phyloP scores from a whole-genome alignment of 306 rosid genomes.

The Acmispon strigosus region DNA sequence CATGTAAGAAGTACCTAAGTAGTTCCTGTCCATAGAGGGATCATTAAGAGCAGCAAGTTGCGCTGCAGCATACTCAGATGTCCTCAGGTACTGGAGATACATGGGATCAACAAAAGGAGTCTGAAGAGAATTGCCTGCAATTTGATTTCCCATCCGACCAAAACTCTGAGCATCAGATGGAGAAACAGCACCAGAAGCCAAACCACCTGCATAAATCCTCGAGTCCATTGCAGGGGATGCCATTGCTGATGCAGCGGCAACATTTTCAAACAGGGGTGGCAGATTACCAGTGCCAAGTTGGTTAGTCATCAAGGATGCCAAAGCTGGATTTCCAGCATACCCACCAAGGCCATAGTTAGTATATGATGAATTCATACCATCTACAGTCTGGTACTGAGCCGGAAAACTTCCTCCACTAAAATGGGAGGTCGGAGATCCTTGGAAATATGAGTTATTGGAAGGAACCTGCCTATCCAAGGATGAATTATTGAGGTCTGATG shows the following conservation, averaged over 20 bases:
- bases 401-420: constrained; percentile 54
- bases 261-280: constrained; percentile 69
- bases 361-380: constrained; percentile 55
- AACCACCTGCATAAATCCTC: constrained; percentile 57
- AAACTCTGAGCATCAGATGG: constrained; percentile 59
- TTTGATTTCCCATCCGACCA: constrained; percentile 67
- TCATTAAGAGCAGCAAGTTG: constrained; percentile 77
- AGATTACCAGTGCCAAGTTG: constrained; percentile 72
- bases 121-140: constrained; percentile 64
- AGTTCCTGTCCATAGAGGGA: constrained; percentile 61
- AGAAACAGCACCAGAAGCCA: constrained; percentile 13
- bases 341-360: constrained; percentile 63
- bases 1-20: constrained; percentile 69
- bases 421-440: constrained; percentile 55
- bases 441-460: constrained; percentile 43
- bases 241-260: constrained; percentile 71
- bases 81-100: constrained; percentile 77
- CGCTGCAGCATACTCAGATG: constrained; percentile 80
- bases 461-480: constrained; percentile 50
- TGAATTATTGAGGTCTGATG: constrained; percentile 36
- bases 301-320: constrained; percentile 72
- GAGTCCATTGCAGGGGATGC: constrained; percentile 71
- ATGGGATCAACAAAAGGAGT: constrained; percentile 77
- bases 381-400: constrained; percentile 61
- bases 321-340: constrained; percentile 67